Percentiles rank a stretch among this genome's conserved stretches.
Conservation (phyloP, 768 basidiomycete genomes). For the Lentinula aciculospora region DNA sequence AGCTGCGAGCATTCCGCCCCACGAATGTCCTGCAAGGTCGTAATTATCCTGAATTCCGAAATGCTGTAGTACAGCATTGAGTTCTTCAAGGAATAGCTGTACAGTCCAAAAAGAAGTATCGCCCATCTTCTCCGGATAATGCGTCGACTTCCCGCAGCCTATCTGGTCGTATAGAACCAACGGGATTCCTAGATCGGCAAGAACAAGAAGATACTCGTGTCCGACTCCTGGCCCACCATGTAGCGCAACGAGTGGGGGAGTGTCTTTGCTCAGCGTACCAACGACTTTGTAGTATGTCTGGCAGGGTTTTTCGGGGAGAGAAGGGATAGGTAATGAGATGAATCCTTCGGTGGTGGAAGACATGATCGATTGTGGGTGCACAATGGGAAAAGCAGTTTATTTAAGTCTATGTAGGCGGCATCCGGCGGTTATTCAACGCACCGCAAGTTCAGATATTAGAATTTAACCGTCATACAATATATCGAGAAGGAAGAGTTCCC, state of each 20-base stretch:
- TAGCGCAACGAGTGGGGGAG: conserved; percentile 31
- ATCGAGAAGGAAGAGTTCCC: not conserved
- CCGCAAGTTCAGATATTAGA: too few species aligned
- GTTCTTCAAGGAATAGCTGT: conserved; percentile 35
- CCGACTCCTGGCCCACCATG: conserved; percentile 38
- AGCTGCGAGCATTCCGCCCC: conserved; percentile 42
- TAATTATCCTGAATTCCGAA: conserved; percentile 30
- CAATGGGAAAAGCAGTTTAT: not conserved
- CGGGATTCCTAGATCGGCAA: conserved; percentile 30
- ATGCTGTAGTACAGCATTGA: conserved; percentile 28
- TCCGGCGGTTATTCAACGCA: not conserved
- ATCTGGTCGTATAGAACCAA: conserved; percentile 42
- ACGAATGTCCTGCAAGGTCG: conserved; percentile 35
- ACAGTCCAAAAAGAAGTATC: conserved; percentile 33
- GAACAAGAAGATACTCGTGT: conserved; percentile 29
- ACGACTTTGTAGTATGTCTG: conserved; percentile 36
- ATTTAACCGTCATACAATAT: not conserved
- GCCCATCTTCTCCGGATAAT: conserved; percentile 32
- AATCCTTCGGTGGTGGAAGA: conserved; percentile 19
- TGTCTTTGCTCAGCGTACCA: conserved; percentile 23
- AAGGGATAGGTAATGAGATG: conserved; percentile 18
- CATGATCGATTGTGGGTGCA: not conserved
- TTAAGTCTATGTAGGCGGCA: not conserved
- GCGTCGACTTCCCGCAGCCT: conserved; percentile 36
- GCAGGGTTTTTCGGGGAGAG: conserved; percentile 22